phyloP scores from a whole-genome alignment of 495 filamentous ascomycete species.

The Annulohypoxylon maeteangense region DNA sequence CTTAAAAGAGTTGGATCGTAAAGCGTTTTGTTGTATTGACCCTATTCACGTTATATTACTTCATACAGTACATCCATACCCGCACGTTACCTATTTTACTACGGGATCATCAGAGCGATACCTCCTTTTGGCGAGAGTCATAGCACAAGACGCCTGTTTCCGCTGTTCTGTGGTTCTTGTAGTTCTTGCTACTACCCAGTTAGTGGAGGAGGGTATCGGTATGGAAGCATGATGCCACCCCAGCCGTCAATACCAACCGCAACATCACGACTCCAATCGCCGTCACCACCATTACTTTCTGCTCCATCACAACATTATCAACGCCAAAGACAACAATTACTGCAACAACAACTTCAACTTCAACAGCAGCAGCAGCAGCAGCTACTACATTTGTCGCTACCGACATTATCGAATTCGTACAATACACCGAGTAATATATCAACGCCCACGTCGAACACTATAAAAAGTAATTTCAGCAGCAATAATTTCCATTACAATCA shows the following conservation, averaged over 20 bases:
- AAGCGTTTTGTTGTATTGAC: conserved; percentile 30
- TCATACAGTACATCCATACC: conserved; percentile 11
- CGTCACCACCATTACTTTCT: conserved; percentile 12
- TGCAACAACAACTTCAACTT: conserved; percentile 4
- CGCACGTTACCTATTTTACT: conserved; percentile 11
- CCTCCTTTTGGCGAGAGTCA: conserved; percentile 35
- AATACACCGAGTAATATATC: not conserved
- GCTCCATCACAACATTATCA: conserved; percentile 15
- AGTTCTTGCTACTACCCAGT: no score
- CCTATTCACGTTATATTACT: conserved; percentile 10
- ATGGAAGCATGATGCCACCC: conserved; percentile 36
- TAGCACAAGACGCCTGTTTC: conserved; percentile 25
- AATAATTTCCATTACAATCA: conserved; percentile 23
- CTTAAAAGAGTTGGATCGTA: not conserved
- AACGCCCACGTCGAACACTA: not conserved
- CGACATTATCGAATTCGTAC: not conserved
- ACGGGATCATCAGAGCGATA: conserved; percentile 36
- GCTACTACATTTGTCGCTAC: not conserved
- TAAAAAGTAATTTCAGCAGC: not conserved
- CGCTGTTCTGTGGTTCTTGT: conserved; percentile 5
- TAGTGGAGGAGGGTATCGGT: conserved; percentile 6
- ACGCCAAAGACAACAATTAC: conserved; percentile 8
- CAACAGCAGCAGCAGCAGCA: not conserved
- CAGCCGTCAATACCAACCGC: conserved; percentile 10
- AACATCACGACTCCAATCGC: conserved; percentile 19